These are phyloP conservation scores for Cinchona pubescens DNA, from an alignment of 257 asterid genomes.

Conservation along the genomic window DNA sequence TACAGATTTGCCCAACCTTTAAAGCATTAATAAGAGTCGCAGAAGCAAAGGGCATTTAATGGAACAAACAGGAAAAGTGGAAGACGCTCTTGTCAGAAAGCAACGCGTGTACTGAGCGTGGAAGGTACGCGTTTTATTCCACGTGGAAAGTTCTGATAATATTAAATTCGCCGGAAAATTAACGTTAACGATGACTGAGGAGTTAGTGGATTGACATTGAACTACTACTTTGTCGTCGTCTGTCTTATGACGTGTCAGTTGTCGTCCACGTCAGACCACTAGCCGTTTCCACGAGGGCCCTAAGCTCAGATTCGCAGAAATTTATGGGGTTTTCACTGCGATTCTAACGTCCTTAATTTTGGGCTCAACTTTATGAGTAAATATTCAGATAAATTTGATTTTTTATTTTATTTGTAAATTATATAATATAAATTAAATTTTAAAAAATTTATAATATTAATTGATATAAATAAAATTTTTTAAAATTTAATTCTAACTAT, in stretches of 20 bases:
- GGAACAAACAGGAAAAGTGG: slow-evolving; percentile 5
- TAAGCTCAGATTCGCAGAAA: slow-evolving; percentile 23
- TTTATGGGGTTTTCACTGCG: slow-evolving; percentile 23
- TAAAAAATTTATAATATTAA: too few species aligned
- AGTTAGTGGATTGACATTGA: too few species aligned
- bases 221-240: neutral
- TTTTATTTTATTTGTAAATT: too few species aligned
- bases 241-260: slow-evolving; percentile 17
- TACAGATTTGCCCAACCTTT: slow-evolving; percentile 14
- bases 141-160: neutral
- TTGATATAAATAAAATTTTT: too few species aligned
- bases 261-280: slow-evolving; percentile 34
- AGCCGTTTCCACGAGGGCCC: slow-evolving; percentile 45
- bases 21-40: neutral
- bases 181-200: neutral
- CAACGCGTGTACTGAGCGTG: slow-evolving; percentile 29
- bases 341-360: slow-evolving; percentile 36
- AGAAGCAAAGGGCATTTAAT: slow-evolving; percentile 20
- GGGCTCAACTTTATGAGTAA: too few species aligned
- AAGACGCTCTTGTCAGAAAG: slow-evolving; percentile 14
- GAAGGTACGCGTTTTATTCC: too few species aligned
- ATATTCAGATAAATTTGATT: too few species aligned
- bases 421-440: too few species aligned
- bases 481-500: too few species aligned
- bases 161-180: neutral